Conservation (phyloP, 2,329 filamentous ascomycete genomes). For the Zymoseptoria crescenta region DNA sequence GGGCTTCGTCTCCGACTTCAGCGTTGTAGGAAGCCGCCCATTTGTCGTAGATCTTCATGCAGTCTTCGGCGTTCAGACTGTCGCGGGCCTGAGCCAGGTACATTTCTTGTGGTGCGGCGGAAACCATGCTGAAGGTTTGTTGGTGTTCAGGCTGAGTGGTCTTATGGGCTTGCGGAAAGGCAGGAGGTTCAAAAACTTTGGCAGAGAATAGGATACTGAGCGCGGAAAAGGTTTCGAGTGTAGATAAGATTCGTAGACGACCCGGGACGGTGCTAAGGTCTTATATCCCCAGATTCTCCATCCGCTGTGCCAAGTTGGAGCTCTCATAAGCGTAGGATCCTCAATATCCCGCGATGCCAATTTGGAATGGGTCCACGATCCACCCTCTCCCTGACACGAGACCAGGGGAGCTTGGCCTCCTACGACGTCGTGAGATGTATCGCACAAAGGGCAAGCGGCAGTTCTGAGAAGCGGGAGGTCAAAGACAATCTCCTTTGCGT, state of each 20-base stretch:
- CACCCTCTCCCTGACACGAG: background rate
- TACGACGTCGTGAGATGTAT: background rate
- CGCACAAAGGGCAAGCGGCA: background rate
- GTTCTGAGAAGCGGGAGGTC: background rate
- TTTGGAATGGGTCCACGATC: background rate
- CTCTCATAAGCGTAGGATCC: background rate
- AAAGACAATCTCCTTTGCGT: background rate
- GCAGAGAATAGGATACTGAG: background rate
- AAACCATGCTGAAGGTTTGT: background rate
- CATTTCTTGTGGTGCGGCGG: background rate
- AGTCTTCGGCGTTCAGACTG: background rate
- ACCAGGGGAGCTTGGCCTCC: background rate
- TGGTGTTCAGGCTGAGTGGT: background rate
- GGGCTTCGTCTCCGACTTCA: constrained; percentile 32
- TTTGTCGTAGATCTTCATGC: constrained; percentile 35
- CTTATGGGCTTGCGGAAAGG: background rate
- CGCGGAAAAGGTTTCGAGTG: background rate
- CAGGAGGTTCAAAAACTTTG: background rate
- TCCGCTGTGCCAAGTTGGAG: background rate
- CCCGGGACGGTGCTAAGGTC: background rate
- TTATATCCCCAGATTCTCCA: background rate
- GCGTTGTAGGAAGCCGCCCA: constrained; percentile 41
- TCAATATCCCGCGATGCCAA: background rate
- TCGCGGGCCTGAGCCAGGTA: background rate
- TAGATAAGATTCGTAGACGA: background rate